These are phyloP conservation scores for Fusarium irregulare DNA, from an alignment of 2,329 filamentous ascomycete species.

Conservation along the genomic window DNA sequence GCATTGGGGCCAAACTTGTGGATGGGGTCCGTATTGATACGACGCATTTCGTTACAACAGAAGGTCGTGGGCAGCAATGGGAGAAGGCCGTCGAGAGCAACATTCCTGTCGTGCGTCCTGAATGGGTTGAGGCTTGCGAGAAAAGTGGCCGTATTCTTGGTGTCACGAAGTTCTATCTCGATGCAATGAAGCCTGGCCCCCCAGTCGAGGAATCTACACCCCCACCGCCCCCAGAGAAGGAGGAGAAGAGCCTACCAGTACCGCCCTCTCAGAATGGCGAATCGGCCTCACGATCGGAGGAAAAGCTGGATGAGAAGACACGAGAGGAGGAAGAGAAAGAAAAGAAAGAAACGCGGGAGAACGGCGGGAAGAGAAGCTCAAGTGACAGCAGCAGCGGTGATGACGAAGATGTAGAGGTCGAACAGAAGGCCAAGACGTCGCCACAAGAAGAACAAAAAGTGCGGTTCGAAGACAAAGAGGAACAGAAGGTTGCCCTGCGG, in stretches of 20 bases:
- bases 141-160: constrained; percentile 91
- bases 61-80: constrained; percentile 89
- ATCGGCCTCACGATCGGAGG: constrained; percentile 42
- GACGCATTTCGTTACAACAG: constrained; percentile 97
- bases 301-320: constrained; percentile 46
- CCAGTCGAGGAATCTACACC: constrained; percentile 50
- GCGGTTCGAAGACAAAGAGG: constrained; percentile 65
- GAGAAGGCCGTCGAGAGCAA: constrained; percentile 98
- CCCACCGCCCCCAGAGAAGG: constrained; percentile 49
- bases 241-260: constrained; percentile 48
- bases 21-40: constrained; percentile 95
- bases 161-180: constrained; percentile 95
- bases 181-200: constrained; percentile 71
- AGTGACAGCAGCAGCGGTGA: constrained; percentile 34
- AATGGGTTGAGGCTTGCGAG: constrained; percentile 98
- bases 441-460: constrained; percentile 66
- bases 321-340: constrained; percentile 45
- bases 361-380: constrained; percentile 34
- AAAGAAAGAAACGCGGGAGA: constrained; percentile 36
- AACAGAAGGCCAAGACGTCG: constrained; percentile 52
- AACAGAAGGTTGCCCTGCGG: constrained; percentile 64
- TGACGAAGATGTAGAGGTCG: constrained; percentile 45
- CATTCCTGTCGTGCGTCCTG: constrained; percentile 94
- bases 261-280: constrained; percentile 40
- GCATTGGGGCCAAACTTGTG: constrained; percentile 92